Evolutionary conservation across 345 rosid genomes (phyloP).

Genomic region (Salix koriyanagi): DNA sequence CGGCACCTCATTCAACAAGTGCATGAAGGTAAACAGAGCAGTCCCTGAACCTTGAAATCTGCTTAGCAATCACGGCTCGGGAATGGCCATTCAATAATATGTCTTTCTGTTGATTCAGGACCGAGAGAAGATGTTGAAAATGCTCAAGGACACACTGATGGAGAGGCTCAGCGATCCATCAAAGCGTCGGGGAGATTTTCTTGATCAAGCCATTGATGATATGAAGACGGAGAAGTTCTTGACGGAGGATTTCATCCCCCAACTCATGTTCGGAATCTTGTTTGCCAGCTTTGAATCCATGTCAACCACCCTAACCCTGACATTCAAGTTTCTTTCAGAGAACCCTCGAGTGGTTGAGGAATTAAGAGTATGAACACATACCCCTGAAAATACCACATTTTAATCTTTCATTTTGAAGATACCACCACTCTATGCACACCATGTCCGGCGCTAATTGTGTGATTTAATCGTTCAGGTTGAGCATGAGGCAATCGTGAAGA

Average conservation of each 20-base stretch:
- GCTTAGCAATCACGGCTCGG: too few relatives aligned
- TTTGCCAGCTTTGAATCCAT: constrained; percentile 17
- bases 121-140: constrained; percentile 1
- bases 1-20: constrained; percentile 34
- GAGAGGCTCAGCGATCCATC: constrained; percentile 15
- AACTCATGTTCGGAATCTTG: constrained; percentile 20
- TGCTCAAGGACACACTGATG: constrained; percentile 5
- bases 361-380: constrained; percentile 14
- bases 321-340: constrained; percentile 31
- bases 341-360: constrained; percentile 31
- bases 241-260: constrained; percentile 25
- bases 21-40: constrained; percentile 27
- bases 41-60: neutral
- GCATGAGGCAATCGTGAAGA: constrained; percentile 6
- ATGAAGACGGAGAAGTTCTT: constrained; percentile 21
- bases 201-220: constrained; percentile 21
- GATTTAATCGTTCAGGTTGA: constrained; percentile 20
- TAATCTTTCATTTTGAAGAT: neutral
- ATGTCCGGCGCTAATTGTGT: neutral
- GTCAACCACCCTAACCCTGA: constrained; percentile 5
- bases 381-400: neutral
- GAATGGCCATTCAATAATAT: neutral
- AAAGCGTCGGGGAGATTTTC: constrained; percentile 16
- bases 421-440: neutral
- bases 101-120: constrained; percentile 7